A percentile compares a stretch with the other conserved stretches of the same genome.
Conservation (phyloP, 352 stramenopile species). For the Globisporangium radiosum region DNA sequence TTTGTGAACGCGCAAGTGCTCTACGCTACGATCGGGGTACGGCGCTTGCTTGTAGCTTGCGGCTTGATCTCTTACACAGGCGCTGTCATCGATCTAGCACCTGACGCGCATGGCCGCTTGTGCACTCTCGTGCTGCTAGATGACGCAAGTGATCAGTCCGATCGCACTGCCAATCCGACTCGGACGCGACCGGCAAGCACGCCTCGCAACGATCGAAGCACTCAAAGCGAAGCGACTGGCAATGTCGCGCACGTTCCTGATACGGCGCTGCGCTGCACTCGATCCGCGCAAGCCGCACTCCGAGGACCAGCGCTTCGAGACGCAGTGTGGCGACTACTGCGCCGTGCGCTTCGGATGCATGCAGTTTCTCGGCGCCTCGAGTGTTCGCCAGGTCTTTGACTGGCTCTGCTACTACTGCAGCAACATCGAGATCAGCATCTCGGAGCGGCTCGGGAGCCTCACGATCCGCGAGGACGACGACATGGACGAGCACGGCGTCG, state of each 20-base stretch:
- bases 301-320: conserved; percentile 35
- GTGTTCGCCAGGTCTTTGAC: conserved; percentile 31
- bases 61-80: too few relatives aligned
- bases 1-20: conserved; percentile 22
- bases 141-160: conserved; percentile 9
- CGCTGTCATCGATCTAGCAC: too few relatives aligned
- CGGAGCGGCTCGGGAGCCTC: conserved; percentile 33
- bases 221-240: conserved; percentile 23
- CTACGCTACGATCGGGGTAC: conserved; percentile 20
- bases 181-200: conserved; percentile 2
- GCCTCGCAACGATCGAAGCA: conserved; percentile 7
- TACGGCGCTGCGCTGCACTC: conserved; percentile 11
- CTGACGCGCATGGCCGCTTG: neutral
- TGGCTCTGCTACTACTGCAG: conserved; percentile 24
- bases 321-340: conserved; percentile 37
- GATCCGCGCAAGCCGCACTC: conserved; percentile 18
- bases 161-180: conserved; percentile 5
- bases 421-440: conserved; percentile 46
- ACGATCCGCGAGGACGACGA: conserved; percentile 43
- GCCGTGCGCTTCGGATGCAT: conserved; percentile 41
- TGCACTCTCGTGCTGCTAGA: neutral
- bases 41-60: neutral
- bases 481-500: conserved; percentile 18
- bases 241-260: conserved; percentile 20
- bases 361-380: conserved; percentile 27